Base-by-base conservation (phyloP, 2,329 filamentous ascomycete genomes). In the Ophiostoma piceae region DNA sequence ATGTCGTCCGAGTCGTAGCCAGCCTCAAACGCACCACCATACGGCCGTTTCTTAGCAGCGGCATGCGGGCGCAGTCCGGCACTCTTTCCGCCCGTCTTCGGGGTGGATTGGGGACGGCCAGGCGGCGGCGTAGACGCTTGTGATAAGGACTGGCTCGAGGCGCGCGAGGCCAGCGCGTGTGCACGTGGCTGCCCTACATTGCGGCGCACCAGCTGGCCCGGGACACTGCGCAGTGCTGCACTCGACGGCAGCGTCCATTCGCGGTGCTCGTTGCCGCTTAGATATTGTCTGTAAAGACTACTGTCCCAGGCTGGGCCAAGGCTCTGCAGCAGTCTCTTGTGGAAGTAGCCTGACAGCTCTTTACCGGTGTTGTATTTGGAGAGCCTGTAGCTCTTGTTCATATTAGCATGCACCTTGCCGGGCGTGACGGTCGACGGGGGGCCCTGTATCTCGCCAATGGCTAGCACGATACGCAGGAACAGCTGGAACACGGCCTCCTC, bases 261-360 rank as follows among this genome's bases (percentile, higher is more conserved):
- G 1, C 76, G 43, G 4, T 76, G 64, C 0, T 78, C 75, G 3
- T 75, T 71, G 3, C 75, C 71, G 54, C 78, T 72, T 0, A 84
- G 75, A 75, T 77, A 82, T 0, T 70, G 14, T 43, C 77, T 79
- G 35, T 80, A 75, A 0, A 76, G 76, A 9, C 76, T 77, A 0
- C 70, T 69, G 3, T 74, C 72, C 74, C 80, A 83, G 26, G 76
- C 73, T 4, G 75, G 73, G 51, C 78, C 77, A 1, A 84, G 75
- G 3, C 72, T 72, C 1, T 75, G 69, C 1, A 82, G 72, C 6
- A 87, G 76, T 6, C 79, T 79, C 4, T 73, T 73, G 1, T 82
- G 79, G 68, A 83, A 82, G 71, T 83, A 85, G 14, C 80, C 77
- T 1, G 83, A 74, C 2, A 85, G 74, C 51, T 84, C 81, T 51